These are phyloP conservation scores for Taphrina deformans DNA, from an alignment of 1,139 yeast species.

Conservation along the genomic window DNA sequence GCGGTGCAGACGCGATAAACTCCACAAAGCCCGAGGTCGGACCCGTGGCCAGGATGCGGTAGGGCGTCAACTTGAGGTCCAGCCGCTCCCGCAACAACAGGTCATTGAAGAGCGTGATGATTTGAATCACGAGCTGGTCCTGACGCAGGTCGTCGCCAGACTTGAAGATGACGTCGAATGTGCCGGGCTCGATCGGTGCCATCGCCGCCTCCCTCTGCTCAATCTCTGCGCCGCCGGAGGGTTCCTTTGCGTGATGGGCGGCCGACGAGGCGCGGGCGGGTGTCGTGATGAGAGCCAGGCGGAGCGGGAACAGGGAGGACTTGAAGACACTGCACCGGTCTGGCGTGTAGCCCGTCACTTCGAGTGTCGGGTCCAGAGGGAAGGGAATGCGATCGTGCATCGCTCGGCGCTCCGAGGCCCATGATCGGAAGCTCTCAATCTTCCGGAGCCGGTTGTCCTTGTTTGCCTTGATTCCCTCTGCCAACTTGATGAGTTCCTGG, in stretches of 20 bases:
- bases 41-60: slow-evolving; percentile 86
- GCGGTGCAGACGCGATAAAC: slow-evolving; percentile 85
- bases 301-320: slow-evolving; percentile 21
- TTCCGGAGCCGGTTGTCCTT: slow-evolving; percentile 45
- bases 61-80: slow-evolving; percentile 83
- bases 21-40: slow-evolving; percentile 89
- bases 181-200: slow-evolving; percentile 63
- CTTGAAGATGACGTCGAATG: slow-evolving; percentile 85
- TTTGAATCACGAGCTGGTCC: slow-evolving; percentile 92
- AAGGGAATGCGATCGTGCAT: slow-evolving; percentile 43
- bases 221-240: slow-evolving; percentile 44
- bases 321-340: slow-evolving; percentile 27
- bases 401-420: slow-evolving; percentile 50
- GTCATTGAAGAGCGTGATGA: slow-evolving; percentile 87
- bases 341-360: slow-evolving; percentile 53
- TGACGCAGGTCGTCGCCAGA: slow-evolving; percentile 95
- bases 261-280: slow-evolving; percentile 70
- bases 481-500: slow-evolving; percentile 41
- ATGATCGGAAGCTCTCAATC: slow-evolving; percentile 55
- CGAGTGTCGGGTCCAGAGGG: slow-evolving; percentile 43
- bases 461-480: slow-evolving; percentile 41
- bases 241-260: background rate
- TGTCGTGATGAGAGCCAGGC: slow-evolving; percentile 67
- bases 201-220: slow-evolving; percentile 66
- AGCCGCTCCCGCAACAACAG: slow-evolving; percentile 84